Evolutionary conservation across 305 asterid genomes (phyloP).

Genomic region (Solanum hybrid): DNA sequence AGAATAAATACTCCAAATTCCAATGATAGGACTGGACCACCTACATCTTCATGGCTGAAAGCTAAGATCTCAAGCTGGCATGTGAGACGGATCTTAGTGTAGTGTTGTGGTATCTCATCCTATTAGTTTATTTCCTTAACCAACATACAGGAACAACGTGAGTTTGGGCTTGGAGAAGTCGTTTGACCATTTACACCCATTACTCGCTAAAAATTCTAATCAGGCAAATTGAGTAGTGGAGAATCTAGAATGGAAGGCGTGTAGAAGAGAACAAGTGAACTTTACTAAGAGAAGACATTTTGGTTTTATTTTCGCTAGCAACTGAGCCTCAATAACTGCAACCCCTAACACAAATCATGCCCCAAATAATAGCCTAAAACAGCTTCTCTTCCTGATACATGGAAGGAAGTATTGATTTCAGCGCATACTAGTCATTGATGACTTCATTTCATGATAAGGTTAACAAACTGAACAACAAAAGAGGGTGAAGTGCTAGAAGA

Average conservation of each 20-base stretch:
- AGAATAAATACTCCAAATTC: neutral
- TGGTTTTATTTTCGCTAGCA: neutral
- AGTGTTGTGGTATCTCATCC: neutral
- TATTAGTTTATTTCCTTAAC: neutral
- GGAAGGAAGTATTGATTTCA: neutral
- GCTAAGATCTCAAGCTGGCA: neutral
- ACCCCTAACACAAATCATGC: neutral
- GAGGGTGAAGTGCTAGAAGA: neutral
- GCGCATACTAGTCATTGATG: neutral
- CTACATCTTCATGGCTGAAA: neutral
- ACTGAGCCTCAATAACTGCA: neutral
- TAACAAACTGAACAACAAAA: neutral
- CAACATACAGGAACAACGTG: neutral
- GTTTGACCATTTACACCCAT: neutral
- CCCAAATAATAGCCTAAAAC: neutral
- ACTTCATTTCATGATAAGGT: neutral
- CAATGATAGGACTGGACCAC: neutral
- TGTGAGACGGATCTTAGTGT: neutral
- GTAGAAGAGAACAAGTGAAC: neutral
- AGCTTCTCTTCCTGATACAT: neutral
- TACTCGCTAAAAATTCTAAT: neutral
- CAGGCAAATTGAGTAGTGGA: neutral
- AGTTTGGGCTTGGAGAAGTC: neutral
- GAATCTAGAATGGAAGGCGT: neutral
- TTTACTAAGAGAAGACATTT: neutral